Conservation (phyloP, 2,329 filamentous ascomycete genomes). For the Colletotrichum salicis region DNA sequence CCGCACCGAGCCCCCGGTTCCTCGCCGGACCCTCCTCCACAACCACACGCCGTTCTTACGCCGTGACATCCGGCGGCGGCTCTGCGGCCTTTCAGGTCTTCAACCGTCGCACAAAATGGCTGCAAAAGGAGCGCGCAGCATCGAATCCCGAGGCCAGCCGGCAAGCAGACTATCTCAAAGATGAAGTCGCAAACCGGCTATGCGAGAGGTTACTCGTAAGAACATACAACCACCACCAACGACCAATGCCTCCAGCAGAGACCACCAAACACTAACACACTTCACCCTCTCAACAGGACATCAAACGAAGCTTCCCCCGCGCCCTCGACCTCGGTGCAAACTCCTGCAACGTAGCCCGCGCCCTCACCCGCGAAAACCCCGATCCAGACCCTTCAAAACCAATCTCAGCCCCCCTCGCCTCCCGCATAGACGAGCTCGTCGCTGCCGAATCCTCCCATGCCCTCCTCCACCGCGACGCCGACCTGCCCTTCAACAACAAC, state of each 20-base stretch:
- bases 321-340: constrained; percentile 96
- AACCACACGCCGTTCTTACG: constrained; percentile 68
- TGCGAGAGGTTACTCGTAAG: constrained; percentile 84
- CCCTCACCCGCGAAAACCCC: constrained; percentile 77
- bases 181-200: constrained; percentile 87
- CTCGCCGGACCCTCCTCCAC: constrained; percentile 1
- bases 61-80: constrained; percentile 79
- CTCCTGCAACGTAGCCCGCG: constrained; percentile 91
- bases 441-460: constrained; percentile 84
- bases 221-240: background rate
- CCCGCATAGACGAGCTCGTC: constrained; percentile 77
- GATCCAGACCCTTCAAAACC: constrained; percentile 68
- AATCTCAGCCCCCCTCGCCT: constrained; percentile 72
- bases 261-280: background rate
- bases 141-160: constrained; percentile 76
- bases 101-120: constrained; percentile 85
- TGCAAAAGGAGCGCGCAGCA: constrained; percentile 90
- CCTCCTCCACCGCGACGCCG: constrained; percentile 83
- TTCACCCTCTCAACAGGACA: constrained; percentile 69
- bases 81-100: constrained; percentile 89
- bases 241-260: background rate
- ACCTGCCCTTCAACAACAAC: constrained; percentile 77
- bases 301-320: constrained; percentile 85
- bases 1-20: constrained; percentile 17
- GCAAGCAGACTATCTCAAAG: constrained; percentile 89